A percentile compares a stretch with the other conserved stretches of the same genome.
Conservation (phyloP, 2,329 filamentous ascomycete genomes). For the Pseudophaeomoniella oleicola region DNA sequence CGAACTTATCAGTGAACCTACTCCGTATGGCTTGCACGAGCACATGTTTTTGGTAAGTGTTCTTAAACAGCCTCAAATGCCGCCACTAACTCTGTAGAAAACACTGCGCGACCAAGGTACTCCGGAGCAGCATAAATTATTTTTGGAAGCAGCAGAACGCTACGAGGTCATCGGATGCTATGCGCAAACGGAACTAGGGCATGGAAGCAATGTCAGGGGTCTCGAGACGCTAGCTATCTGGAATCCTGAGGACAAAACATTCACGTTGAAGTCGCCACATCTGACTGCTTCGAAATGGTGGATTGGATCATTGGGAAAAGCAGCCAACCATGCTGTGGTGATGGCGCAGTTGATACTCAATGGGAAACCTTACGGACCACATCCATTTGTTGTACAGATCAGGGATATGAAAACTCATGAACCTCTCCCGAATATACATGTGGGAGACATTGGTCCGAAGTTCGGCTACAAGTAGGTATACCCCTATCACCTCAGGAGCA, state of each 20-base stretch:
- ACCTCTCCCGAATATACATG: constrained; percentile 53
- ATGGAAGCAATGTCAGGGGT: constrained; percentile 62
- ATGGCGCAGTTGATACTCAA: constrained; percentile 61
- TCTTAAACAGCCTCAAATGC: background rate
- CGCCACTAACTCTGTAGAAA: constrained; percentile 27
- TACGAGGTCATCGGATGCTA: constrained; percentile 69
- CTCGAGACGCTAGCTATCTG: constrained; percentile 61
- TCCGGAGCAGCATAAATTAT: constrained; percentile 58
- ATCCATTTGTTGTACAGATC: constrained; percentile 66
- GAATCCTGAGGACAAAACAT: constrained; percentile 59
- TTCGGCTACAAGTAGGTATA: constrained; percentile 50
- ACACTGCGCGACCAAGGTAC: constrained; percentile 59
- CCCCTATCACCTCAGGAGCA: constrained; percentile 9
- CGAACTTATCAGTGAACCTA: constrained; percentile 57
- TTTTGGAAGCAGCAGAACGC: constrained; percentile 51
- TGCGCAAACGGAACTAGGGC: constrained; percentile 66
- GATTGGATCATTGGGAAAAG: constrained; percentile 64
- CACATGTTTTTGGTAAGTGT: constrained; percentile 49
- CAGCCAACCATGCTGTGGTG: constrained; percentile 63
- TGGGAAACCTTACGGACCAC: constrained; percentile 56
- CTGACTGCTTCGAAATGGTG: constrained; percentile 72
- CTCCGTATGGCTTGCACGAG: constrained; percentile 59
- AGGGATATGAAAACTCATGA: constrained; percentile 55
- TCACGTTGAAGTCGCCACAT: constrained; percentile 57
- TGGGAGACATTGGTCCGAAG: constrained; percentile 71